Evolutionary conservation across 2,329 filamentous ascomycete species (phyloP), one percentile per base, ranked within the genome.

Genomic region (Apiospora sp.): DNA sequence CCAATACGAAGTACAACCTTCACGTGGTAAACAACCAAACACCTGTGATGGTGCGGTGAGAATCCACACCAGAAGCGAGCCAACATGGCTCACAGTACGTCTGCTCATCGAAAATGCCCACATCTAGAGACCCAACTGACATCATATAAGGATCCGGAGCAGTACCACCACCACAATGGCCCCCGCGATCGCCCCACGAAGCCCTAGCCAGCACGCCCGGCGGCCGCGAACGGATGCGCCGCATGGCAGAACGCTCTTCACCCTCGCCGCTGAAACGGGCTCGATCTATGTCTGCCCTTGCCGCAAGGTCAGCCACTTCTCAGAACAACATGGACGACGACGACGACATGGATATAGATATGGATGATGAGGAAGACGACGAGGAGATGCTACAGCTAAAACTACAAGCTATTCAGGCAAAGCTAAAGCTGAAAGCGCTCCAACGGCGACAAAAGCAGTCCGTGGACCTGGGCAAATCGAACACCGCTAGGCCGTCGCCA

Each of bases 371-470:
- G 6, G 84, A 86, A 4, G 93, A 97, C 8, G 95, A 97, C 77
- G 96, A 98, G 81, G 95, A 98, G 85, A 97, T 91, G 1, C 84
- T 98, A 46, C 91, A 97, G 79, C 85, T 99, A 74, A 92, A 97
- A 80, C 85, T 98, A 6, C 92, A 95, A 75, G 94, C 94, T 71
- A 97, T 99, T 73, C 92, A 98, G 82, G 94, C 95, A 8, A 92
- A 93, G 73, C 84, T 98, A 70, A 96, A 92, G 82, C 83, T 98
- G 75, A 98, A 98, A 82, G 95, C 92, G 79, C 84, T 98, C 19
- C 93, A 96, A 81, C 92, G 22, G 75, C 75, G 68, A 68, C 73
- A 54, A 74, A 76, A 43, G 67, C 58, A n/a, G 58, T 64, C 68
- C 54, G 61, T 67, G 34, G 71, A 70, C 13, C 58, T 49, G 4